These are phyloP conservation scores for Petrea volubilis DNA, from an alignment of 257 asterid species.

Conservation along the genomic window DNA sequence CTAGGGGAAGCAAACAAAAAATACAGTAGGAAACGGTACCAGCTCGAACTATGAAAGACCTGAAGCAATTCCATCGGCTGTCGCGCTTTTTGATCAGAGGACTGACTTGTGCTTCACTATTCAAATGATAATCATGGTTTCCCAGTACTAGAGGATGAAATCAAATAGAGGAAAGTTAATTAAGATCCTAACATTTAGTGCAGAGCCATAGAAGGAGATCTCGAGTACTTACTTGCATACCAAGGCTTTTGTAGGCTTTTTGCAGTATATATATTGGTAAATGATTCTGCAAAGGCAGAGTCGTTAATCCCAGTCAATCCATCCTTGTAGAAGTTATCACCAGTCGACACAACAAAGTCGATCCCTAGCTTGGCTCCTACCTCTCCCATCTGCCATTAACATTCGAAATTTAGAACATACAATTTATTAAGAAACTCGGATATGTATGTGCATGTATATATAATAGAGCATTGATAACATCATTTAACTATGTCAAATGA, in stretches of 20 bases:
- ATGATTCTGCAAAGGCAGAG: constrained; percentile 48
- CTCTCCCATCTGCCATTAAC: constrained; percentile 60
- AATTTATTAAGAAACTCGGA: too few relatives aligned
- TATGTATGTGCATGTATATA: too few relatives aligned
- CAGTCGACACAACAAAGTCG: constrained; percentile 65
- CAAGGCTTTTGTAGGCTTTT: constrained; percentile 70
- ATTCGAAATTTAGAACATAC: neutral
- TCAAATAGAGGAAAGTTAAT: neutral
- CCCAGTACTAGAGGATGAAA: constrained; percentile 51
- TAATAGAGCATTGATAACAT: too few relatives aligned
- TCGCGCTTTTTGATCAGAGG: constrained; percentile 47
- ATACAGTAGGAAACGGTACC: constrained; percentile 26
- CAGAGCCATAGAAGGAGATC: neutral
- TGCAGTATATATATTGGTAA: constrained; percentile 54
- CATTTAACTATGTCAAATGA: too few relatives aligned
- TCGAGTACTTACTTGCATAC: constrained; percentile 49
- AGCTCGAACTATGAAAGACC: constrained; percentile 54
- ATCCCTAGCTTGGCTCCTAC: constrained; percentile 51
- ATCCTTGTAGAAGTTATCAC: constrained; percentile 65
- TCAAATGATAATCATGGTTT: constrained; percentile 73
- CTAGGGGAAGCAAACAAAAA: neutral
- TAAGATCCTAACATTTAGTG: neutral
- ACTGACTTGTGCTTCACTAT: constrained; percentile 55
- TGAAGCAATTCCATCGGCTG: constrained; percentile 59
- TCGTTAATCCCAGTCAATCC: constrained; percentile 61